Evolutionary conservation across 441 rosid genomes (phyloP).

Genomic region (Erodium moschatum): DNA sequence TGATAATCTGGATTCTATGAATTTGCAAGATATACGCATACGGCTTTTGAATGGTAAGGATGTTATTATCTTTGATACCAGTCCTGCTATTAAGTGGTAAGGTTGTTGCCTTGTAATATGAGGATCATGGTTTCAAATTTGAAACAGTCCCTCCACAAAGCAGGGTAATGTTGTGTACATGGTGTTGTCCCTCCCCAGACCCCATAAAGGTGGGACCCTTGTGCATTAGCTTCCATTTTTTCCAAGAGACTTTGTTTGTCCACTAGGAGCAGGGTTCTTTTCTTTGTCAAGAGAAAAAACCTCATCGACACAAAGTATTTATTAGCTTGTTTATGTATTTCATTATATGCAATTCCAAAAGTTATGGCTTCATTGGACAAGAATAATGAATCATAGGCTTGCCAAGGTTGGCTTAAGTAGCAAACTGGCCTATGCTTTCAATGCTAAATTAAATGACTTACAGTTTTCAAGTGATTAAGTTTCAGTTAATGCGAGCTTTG

Average conservation of each 20-base stretch:
- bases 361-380: not conserved
- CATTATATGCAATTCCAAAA: not conserved
- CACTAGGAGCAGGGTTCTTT: not conserved
- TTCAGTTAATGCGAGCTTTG: not conserved
- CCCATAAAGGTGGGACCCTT: not conserved
- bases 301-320: not conserved
- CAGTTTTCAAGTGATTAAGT: not conserved
- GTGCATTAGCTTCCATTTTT: not conserved
- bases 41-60: slow-evolving; percentile 72
- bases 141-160: not conserved
- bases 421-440: not conserved
- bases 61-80: slow-evolving; percentile 15
- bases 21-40: slow-evolving; percentile 59
- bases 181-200: not conserved
- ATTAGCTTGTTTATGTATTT: too few relatives aligned
- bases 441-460: not conserved
- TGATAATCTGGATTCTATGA: slow-evolving; percentile 40
- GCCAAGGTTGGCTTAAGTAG: not conserved
- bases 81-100: not conserved
- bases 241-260: not conserved
- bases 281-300: not conserved
- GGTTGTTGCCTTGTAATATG: not conserved
- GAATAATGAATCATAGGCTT: not conserved
- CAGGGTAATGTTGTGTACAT: not conserved
- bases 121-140: not conserved